Evolutionary conservation across 2,329 filamentous ascomycete genomes (phyloP).

Genomic region (Tolypocladium ovalisporum): DNA sequence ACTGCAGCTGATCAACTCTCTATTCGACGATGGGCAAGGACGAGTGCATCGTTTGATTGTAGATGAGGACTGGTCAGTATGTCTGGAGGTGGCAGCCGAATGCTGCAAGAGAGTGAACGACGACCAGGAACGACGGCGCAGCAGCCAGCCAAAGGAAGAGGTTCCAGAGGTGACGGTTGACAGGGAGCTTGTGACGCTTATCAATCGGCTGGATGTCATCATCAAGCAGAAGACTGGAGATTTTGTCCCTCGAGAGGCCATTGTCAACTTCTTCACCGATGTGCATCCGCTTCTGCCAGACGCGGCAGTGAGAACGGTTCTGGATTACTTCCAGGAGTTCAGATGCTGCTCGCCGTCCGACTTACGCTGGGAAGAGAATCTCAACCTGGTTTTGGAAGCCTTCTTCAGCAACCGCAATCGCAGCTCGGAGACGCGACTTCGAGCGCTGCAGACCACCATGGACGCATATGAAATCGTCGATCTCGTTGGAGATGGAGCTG

Average conservation of each 20-base stretch:
- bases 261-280: conserved; percentile 55
- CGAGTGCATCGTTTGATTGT: conserved; percentile 44
- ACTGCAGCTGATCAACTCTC: conserved; percentile 41
- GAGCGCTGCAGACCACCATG: conserved; percentile 49
- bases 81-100: conserved; percentile 47
- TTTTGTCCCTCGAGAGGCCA: conserved; percentile 53
- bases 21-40: conserved; percentile 42
- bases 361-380: conserved; percentile 53
- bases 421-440: conserved; percentile 50
- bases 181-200: conserved; percentile 32
- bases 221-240: conserved; percentile 32
- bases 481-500: conserved; percentile 46
- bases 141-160: conserved; percentile 14
- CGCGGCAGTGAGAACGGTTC: conserved; percentile 49
- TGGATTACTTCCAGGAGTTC: conserved; percentile 58
- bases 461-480: conserved; percentile 49
- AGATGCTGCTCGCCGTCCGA: conserved; percentile 64
- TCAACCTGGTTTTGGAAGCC: conserved; percentile 46
- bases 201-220: conserved; percentile 38
- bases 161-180: conserved; percentile 25
- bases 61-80: conserved; percentile 55
- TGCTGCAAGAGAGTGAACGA: conserved; percentile 31
- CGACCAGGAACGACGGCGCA: conserved; percentile 12
- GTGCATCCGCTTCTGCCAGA: conserved; percentile 54
- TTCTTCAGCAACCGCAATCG: conserved; percentile 54